Evolutionary conservation across 208 protist genomes (phyloP).

Genomic region (Acanthamoeba sp.): DNA sequence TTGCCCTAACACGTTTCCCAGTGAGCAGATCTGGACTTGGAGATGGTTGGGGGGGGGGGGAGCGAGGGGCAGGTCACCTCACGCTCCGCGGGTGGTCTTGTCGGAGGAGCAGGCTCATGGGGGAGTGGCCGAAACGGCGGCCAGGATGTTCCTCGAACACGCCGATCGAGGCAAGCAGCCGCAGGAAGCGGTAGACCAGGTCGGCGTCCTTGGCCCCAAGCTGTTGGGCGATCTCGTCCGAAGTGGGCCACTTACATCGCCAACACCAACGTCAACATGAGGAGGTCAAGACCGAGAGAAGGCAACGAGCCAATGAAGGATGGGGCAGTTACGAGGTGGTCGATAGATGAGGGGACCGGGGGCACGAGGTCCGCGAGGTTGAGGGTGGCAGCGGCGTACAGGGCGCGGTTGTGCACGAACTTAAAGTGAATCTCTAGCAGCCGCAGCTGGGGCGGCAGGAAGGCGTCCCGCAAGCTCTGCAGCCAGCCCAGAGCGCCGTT

Average conservation of each 20-base stretch:
- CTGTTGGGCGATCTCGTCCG: slow-evolving; percentile 32
- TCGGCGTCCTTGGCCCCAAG: neutral
- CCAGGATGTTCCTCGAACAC: slow-evolving; percentile 68
- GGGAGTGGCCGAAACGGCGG: slow-evolving; percentile 27
- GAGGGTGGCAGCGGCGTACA: slow-evolving; percentile 30
- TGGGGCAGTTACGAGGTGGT: neutral
- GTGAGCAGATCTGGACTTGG: too few species aligned
- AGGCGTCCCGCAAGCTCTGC: neutral
- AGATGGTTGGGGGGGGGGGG: neutral
- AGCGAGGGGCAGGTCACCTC: neutral
- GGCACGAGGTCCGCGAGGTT: slow-evolving; percentile 4
- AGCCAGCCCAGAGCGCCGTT: neutral
- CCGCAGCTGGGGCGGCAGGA: slow-evolving; percentile 3
- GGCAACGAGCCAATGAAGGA: neutral
- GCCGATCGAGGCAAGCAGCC: slow-evolving; percentile 43
- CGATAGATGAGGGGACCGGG: neutral
- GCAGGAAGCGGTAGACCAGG: slow-evolving; percentile 37
- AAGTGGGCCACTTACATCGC: neutral
- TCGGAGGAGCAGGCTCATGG: slow-evolving; percentile 33
- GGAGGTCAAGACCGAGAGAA: too few species aligned
- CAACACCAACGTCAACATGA: neutral
- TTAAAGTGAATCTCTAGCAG: slow-evolving; percentile 25
- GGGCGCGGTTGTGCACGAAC: slow-evolving; percentile 47
- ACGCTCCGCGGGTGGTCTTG: slow-evolving; percentile 38
- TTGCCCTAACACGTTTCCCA: neutral